Evolutionary conservation across 177 flowering plant genomes (phyloP), one percentile per base, ranked within the genome.

Genomic region (Tripterygium wilfordii): DNA sequence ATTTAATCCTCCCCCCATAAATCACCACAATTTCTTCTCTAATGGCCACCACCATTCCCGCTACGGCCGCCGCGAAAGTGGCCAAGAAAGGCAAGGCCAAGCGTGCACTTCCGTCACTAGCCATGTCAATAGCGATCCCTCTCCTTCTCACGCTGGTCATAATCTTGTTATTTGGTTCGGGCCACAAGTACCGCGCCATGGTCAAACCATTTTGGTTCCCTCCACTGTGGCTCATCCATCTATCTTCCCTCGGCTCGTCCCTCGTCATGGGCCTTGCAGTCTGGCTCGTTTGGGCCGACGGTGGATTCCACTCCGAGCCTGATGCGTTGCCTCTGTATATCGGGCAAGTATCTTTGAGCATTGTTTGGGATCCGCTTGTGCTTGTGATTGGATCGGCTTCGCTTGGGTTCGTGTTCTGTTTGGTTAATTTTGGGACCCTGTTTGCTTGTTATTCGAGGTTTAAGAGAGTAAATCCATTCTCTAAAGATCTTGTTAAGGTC

Each of bases 231-330:
- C 23, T 63, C 37, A 37, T 70, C 3, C 60, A 70, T 40, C 3
- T 47, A 0, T 62, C 62, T 20, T 20, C 68, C 0, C 8, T 66
- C 3, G 47, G 32, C 5, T 62, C 68, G 2, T 55, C 68, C 1
- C 29, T 48, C 17, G 36, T 66, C 13, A 66, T 66, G 68, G 52
- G 71, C 41, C 51, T 62, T 18, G 68, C 75, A 1, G 66, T 65
- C 0, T 66, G 75, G 71, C 51, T 60, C 5, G 67, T 70, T 8
- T 66, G 75, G 75, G 57, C 61, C 3, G 67, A 56, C 14, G 68
- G 71, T 5, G 75, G 75, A 3, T 63, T 70, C 5, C 42, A 29
- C 12, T 23, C 29, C 1, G 40, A 54, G 3, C 21, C 65, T 12
- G 57, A 55, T 26, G 65, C 71, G 0, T 14, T 66, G 29, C 53